These are phyloP conservation scores for Elaeis guineensis DNA, from an alignment of 176 grass and related monocot genomes.

Conservation along the genomic window DNA sequence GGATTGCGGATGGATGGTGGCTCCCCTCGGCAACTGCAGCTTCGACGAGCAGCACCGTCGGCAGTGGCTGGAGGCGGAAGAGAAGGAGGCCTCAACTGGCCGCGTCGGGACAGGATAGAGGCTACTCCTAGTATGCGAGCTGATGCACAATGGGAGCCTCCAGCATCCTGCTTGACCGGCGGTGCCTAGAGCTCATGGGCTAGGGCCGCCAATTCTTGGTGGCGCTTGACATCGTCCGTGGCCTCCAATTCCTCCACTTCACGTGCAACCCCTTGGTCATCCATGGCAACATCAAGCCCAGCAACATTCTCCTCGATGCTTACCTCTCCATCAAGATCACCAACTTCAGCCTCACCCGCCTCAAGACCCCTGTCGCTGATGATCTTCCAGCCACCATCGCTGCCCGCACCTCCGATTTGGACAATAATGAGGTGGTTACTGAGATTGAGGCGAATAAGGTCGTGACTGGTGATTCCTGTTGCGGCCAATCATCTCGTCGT, in stretches of 20 bases:
- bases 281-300: too few species aligned
- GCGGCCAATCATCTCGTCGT: too few species aligned
- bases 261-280: too few species aligned
- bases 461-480: too few species aligned
- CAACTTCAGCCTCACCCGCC: too few species aligned
- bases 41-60: slow-evolving; percentile 9
- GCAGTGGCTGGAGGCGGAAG: slow-evolving; percentile 6
- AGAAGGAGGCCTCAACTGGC: background rate
- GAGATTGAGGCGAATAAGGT: slow-evolving; percentile 28
- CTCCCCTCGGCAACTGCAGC: slow-evolving; percentile 66
- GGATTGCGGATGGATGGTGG: slow-evolving; percentile 23
- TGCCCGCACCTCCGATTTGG: background rate
- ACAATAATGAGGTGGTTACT: slow-evolving; percentile 18
- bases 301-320: too few species aligned
- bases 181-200: slow-evolving; percentile 41
- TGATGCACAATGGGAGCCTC: slow-evolving; percentile 90
- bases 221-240: slow-evolving; percentile 67
- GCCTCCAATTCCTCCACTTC: too few species aligned
- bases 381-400: too few species aligned
- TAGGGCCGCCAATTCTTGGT: slow-evolving; percentile 58
- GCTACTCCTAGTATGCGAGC: slow-evolving; percentile 80
- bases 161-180: slow-evolving; percentile 71
- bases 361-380: too few species aligned
- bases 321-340: too few species aligned
- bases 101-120: background rate